A percentile compares a stretch with the other conserved stretches of the same genome.
phyloP scores from a whole-genome alignment of 192 early-diverging fungal species.

The Coemansia sp. region DNA sequence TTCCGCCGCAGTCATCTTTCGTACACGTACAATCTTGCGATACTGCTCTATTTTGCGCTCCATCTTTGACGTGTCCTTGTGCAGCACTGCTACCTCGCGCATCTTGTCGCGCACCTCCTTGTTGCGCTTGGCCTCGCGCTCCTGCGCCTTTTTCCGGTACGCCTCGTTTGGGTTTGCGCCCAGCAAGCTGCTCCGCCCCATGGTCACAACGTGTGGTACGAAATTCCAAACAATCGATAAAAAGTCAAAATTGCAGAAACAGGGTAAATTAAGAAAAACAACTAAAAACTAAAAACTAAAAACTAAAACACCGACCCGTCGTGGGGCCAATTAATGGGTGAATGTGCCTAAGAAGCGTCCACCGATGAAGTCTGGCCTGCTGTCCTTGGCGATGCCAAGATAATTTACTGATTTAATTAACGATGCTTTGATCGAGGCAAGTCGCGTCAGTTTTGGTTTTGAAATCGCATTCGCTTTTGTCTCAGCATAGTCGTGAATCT shows the following conservation, averaged over 20 bases:
- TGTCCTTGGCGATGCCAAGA: too few relatives aligned
- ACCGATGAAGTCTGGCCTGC: too few relatives aligned
- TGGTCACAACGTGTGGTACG: not conserved
- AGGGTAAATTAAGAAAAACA: not conserved
- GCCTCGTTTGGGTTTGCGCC: conserved; percentile 33
- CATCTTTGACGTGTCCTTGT: conserved; percentile 44
- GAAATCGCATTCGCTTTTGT: too few relatives aligned
- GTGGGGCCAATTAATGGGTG: too few relatives aligned
- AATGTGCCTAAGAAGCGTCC: too few relatives aligned
- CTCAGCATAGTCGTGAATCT: too few relatives aligned
- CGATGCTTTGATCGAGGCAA: not conserved
- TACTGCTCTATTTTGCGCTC: conserved; percentile 50
- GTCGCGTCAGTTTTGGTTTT: too few relatives aligned
- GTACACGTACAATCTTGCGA: conserved; percentile 15
- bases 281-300: too few relatives aligned
- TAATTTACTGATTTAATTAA: not conserved
- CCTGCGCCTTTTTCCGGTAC: conserved; percentile 36
- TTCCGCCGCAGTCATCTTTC: conserved; percentile 45
- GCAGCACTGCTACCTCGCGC: conserved; percentile 32
- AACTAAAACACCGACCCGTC: too few relatives aligned
- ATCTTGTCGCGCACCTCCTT: conserved; percentile 47
- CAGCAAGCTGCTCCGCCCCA: conserved; percentile 36
- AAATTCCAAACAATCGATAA: not conserved
- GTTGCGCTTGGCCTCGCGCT: conserved; percentile 46
- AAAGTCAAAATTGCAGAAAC: not conserved